Percentiles rank a stretch among this genome's conserved stretches.
Evolutionary conservation across 202 grass and related monocot species (phyloP).

Genomic region (Setaria italica): DNA sequence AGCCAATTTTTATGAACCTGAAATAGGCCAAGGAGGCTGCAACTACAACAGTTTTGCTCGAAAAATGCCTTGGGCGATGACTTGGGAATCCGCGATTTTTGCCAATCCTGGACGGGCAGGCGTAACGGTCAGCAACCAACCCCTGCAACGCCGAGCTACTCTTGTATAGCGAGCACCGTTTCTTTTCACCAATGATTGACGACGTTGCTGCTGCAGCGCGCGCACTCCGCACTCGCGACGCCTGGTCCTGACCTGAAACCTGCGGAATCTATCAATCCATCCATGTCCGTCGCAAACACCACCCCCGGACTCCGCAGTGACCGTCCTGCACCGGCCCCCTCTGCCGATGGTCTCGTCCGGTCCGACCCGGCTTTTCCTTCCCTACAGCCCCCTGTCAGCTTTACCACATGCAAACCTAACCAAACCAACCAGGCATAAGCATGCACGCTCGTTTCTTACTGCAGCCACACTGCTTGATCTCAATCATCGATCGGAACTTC

Average conservation of each 20-base stretch:
- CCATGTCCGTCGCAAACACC: slow-evolving; percentile 26
- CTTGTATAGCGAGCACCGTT: neutral
- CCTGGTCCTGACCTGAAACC: slow-evolving; percentile 33
- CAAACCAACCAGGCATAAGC: neutral
- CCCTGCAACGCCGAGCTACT: too few relatives aligned
- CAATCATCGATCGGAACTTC: neutral
- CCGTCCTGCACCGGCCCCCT: slow-evolving; percentile 1
- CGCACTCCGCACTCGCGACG: neutral
- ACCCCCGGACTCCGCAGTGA: neutral
- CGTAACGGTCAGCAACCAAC: slow-evolving; percentile 10
- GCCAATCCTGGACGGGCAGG: slow-evolving; percentile 44
- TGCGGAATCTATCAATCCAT: slow-evolving; percentile 37
- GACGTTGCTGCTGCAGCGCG: neutral
- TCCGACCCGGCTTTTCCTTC: slow-evolving; percentile 29
- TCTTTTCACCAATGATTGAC: slow-evolving; percentile 27
- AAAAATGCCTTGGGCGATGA: too few relatives aligned
- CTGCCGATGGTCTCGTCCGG: slow-evolving; percentile 5
- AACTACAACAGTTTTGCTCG: too few relatives aligned
- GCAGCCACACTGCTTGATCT: neutral
- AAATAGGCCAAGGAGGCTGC: too few relatives aligned
- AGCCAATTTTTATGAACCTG: too few relatives aligned
- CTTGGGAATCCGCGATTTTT: neutral
- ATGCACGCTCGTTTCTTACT: neutral
- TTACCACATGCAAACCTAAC: slow-evolving; percentile 43
- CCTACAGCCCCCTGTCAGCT: slow-evolving; percentile 39